Base-by-base conservation (phyloP, 2,329 filamentous ascomycete species). In the Fonsecaea erecta region DNA sequence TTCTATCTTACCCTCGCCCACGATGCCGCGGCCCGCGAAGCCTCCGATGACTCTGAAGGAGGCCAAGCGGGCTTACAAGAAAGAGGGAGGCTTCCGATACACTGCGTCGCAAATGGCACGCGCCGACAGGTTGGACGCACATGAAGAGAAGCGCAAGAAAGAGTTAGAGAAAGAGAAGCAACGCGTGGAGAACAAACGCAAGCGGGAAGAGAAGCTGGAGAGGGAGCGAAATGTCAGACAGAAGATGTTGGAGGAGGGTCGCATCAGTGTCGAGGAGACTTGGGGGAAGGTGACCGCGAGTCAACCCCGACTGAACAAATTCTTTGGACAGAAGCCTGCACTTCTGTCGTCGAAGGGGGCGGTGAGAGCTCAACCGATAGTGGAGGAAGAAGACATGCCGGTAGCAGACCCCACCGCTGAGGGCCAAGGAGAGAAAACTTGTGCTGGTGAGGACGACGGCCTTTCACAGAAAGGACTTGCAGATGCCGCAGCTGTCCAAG, bases 261-360 rank as follows among this genome's bases (percentile, higher is more conserved):
- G 68, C 37, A 67, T 72, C 28, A 64, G 52, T 11, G 52, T 68
- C 43, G 70, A 72, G 40, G 68, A 70, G 30, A 70, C 68, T n/a
- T 71, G 69, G 70, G 70, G 69, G 7, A 72, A 71, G 58, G 68
- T 72, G 18, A 66, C 64, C 1, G 68, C 69, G 2, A 72, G 70
- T 43, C 70, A 72, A 53, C 68, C 64, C 2, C 60, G 70, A 51
- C 54, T 72, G 56, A 68, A 69, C 51, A 68, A 51, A 12, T 72
- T 71, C 61, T 72, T 72, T 60, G 65, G 60, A 24, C 65, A 56
- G 28, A 62, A 43, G n/a, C 35, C 53, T 7, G 53, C 43, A 4
- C 30, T 48, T 6, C 26, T 53, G 21, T 21, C 54, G 9, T 18
- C 46, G n/a, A 64, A 60, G 34, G 34, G 48, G 18, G 52, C 30